phyloP scores from a whole-genome alignment of 2,329 filamentous ascomycete species.

The Pyrenophora seminiperda region DNA sequence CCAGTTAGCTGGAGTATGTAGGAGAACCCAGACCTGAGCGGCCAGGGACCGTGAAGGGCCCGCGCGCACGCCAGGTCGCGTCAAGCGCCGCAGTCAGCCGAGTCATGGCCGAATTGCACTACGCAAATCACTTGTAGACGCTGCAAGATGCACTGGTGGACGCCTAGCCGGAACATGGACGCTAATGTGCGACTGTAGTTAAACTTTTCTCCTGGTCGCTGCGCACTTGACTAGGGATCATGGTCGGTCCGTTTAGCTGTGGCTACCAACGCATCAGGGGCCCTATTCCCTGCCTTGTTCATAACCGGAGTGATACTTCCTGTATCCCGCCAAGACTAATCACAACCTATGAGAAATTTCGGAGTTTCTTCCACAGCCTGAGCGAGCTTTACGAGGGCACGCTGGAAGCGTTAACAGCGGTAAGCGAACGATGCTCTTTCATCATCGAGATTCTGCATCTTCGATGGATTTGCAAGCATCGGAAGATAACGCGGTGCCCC shows the following conservation, averaged over 20 bases:
- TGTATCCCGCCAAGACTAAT: slow-evolving; percentile 23
- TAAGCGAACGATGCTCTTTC: slow-evolving; percentile 26
- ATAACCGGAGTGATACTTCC: slow-evolving; percentile 25
- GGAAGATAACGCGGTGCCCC: slow-evolving; percentile 22
- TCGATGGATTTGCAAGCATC: slow-evolving; percentile 28
- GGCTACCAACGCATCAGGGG: slow-evolving; percentile 20
- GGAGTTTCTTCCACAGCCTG: slow-evolving; percentile 26
- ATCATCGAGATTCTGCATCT: slow-evolving; percentile 21
- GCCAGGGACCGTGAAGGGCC: slow-evolving; percentile 22
- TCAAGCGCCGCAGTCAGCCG: slow-evolving; percentile 35
- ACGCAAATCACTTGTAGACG: slow-evolving; percentile 26
- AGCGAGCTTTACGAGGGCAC: slow-evolving; percentile 5
- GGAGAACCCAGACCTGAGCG: slow-evolving; percentile 20
- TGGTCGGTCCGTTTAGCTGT: slow-evolving; percentile 32
- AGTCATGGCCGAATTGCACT: slow-evolving; percentile 36
- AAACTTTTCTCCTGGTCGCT: slow-evolving; percentile 27
- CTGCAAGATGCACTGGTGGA: slow-evolving; percentile 19
- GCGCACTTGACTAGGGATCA: slow-evolving; percentile 20
- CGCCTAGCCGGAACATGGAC: slow-evolving; percentile 27
- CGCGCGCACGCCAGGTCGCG: slow-evolving; percentile 22
- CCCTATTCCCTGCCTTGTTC: slow-evolving; percentile 18
- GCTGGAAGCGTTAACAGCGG: slow-evolving; percentile 15
- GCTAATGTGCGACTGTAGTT: slow-evolving; percentile 38
- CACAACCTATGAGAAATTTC: slow-evolving; percentile 20
- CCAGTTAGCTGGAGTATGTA: slow-evolving; percentile 41